Evolutionary conservation across 805 yeast species (phyloP), one percentile per base, ranked within the genome.

Genomic region (Sugiyamaella americana): DNA sequence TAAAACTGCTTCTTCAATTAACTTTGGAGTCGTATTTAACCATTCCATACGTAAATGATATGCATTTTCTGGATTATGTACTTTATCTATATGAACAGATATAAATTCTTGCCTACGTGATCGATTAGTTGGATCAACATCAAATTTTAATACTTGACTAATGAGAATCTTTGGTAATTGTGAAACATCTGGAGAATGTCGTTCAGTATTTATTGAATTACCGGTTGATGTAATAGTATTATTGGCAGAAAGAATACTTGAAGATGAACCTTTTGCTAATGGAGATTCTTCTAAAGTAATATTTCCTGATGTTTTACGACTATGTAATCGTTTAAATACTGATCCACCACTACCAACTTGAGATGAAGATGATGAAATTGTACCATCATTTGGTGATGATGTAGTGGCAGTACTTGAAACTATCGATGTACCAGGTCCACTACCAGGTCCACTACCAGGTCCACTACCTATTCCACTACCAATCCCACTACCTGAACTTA

Each of bases 31-130:
- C 0, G 95, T 80, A 50, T 84, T 87, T 26, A 91, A 67, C 99
- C 99, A 93, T 61, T 93, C 97, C 11, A 91, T 63, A 40, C 96
- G 71, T 26, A 93, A 75, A 59, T 91, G 98, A 68, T 82, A 93
- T 60, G 97, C 89, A 58, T 89, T 95, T 54, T 85, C 91, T 0
- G 97, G 96, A 59, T 89, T 91, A 62, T 88, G 96, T 2, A 89
- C 89, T 38, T 82, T 74, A 61, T 93, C 99, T 58, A 87, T 86
- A 64, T 91, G 97, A 1, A 93, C 87, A 4, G 80, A 79, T 39
- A 88, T 71, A 2, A 80, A 64, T 55, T 93, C 98, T 0, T 84
- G 83, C 47, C 88, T 77, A 62, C 79, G 80, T 0, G 96, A 87
- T 50, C 79, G 73, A 2, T 71, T 69, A 23, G 73, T 67, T 0